Conservation (phyloP, 768 basidiomycete species). For the Lepiota subincarnata region DNA sequence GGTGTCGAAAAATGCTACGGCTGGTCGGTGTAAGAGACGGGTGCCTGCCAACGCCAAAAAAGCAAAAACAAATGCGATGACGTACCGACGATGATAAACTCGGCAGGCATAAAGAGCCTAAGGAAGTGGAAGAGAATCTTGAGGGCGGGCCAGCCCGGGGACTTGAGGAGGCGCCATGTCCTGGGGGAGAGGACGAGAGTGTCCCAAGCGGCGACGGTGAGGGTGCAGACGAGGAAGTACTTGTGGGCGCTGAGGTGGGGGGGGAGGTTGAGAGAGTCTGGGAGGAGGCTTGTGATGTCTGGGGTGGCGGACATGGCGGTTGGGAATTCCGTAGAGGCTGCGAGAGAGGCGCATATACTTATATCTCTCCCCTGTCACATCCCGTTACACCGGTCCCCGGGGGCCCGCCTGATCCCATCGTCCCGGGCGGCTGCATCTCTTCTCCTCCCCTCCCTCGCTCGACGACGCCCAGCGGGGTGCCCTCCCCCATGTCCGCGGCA, state of each 20-base stretch:
- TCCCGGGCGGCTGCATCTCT: slow-evolving; percentile 17
- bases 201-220: slow-evolving; percentile 89
- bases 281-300: slow-evolving; percentile 36
- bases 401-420: background rate
- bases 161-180: slow-evolving; percentile 66
- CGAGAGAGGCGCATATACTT: background rate
- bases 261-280: slow-evolving; percentile 67
- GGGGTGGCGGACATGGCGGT: slow-evolving; percentile 22
- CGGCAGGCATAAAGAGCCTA: slow-evolving; percentile 71
- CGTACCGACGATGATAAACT: slow-evolving; percentile 73
- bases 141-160: slow-evolving; percentile 69
- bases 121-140: slow-evolving; percentile 76
- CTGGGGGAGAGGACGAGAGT: slow-evolving; percentile 80
- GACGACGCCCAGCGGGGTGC: slow-evolving; percentile 13
- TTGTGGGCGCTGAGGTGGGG: slow-evolving; percentile 82
- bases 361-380: background rate
- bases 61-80: background rate
- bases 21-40: slow-evolving; percentile 30
- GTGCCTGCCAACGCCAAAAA: background rate
- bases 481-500: slow-evolving; percentile 11
- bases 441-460: slow-evolving; percentile 10
- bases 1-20: slow-evolving; percentile 82
- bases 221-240: slow-evolving; percentile 86
- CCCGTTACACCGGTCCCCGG: background rate
- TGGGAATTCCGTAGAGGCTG: slow-evolving; percentile 1